Percentiles rank a stretch among this genome's conserved stretches.
phyloP scores from a whole-genome alignment of 2,329 filamentous ascomycete genomes.

The Aspergillus uvarum region DNA sequence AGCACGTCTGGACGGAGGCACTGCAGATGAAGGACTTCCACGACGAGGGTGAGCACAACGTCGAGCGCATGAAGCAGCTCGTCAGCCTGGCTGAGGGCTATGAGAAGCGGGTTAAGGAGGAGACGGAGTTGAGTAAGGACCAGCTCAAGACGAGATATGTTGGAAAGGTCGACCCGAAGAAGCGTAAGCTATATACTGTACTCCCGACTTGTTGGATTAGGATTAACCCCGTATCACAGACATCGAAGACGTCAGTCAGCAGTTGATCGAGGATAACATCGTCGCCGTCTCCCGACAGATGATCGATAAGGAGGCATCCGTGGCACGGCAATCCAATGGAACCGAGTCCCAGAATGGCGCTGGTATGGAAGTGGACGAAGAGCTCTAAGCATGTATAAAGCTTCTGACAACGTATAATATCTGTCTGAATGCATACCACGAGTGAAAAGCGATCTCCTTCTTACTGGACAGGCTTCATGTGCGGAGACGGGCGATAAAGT shows the following conservation, averaged over 20 bases:
- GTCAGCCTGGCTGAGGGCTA: conserved; percentile 92
- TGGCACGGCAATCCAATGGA: conserved; percentile 62
- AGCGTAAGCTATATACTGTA: conserved; percentile 58
- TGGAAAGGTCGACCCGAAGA: conserved; percentile 98
- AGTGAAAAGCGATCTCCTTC: background rate
- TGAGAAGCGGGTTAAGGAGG: conserved; percentile 98
- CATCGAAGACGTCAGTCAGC: conserved; percentile 91
- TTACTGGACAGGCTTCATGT: background rate
- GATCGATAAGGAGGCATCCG: conserved; percentile 98
- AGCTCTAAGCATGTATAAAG: conserved; percentile 37
- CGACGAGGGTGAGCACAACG: conserved; percentile 78
- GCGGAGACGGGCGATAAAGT: background rate
- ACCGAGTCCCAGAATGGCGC: conserved; percentile 49
- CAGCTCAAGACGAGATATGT: conserved; percentile 99
- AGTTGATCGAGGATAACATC: conserved; percentile 98
- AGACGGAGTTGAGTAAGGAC: conserved; percentile 94
- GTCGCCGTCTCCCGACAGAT: conserved; percentile 97
- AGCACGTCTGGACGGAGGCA: conserved; percentile 98
- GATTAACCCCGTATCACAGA: conserved; percentile 50
- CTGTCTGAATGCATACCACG: background rate
- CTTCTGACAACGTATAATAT: background rate
- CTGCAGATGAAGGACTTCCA: conserved; percentile 96
- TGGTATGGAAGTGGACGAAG: conserved; percentile 69
- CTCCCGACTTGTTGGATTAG: background rate
- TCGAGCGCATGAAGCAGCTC: conserved; percentile 81